Base-by-base conservation (phyloP, 441 rosid species). In the Gossypium davidsonii region DNA sequence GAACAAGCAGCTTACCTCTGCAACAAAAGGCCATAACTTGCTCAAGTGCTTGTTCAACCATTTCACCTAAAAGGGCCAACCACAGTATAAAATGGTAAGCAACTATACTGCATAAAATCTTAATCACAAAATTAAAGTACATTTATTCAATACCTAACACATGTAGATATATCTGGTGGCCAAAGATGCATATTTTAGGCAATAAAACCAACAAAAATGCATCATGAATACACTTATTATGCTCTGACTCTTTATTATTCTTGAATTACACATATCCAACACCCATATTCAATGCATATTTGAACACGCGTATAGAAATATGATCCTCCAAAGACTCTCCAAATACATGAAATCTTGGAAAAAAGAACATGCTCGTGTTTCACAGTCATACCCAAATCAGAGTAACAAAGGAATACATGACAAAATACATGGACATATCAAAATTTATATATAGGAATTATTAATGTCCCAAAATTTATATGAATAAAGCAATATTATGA, bases 1-100 rank as follows among this genome's bases (percentile, higher is more conserved):
- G 73, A 75, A 68, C 34, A 44, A 79, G 62, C 56, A 71, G 44
- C 85, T 88, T 83, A 92, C 99, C 79, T 95, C 98, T 28, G 98
- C 98, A 59, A 95, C 74, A 73, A 65, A 92, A 57, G 99, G 99
- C 99, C 99, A 95, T 76, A 95, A 79, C 82, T 92, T 95, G 87
- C 85, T 74, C 76, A 95, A 81, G 78, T 87, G 90, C 88, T 91
- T 92, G 88, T 95, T 92, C 83, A 95, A 59, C 99, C 99, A 95
- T 81, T 95, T 91, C 80, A 90, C 99, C 99, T 95, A 84, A 71
- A 73, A 51, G 59, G 72, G 28, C 23, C 58, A 64, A 79, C 51
- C 84, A 77, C 20, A 58, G 23, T 3, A 39, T 26, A 64, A 34
- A 6, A 61, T 62, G 46, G 62, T 48, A 37, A 78, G 59, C 61